Conservation (phyloP, 768 basidiomycete species). For the Leccinellum luteum region DNA sequence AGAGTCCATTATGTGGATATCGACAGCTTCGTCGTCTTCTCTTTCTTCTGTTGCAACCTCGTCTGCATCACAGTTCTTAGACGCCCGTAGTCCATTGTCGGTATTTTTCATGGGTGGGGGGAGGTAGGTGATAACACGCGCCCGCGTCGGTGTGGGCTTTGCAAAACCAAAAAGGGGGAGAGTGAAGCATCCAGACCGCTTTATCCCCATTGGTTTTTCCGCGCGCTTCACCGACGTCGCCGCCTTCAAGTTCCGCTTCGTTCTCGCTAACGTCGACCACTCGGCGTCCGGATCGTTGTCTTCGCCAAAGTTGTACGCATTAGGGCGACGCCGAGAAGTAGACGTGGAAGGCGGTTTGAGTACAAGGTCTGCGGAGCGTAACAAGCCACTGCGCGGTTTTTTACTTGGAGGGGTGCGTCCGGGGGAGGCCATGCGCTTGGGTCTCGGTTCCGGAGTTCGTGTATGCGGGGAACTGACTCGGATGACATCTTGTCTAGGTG, state of each 20-base stretch:
- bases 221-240: not conserved
- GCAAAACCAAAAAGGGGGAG: slow-evolving; percentile 16
- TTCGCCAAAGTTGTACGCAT: slow-evolving; percentile 21
- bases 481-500: not conserved
- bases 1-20: slow-evolving; percentile 17
- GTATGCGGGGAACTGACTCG: not conserved
- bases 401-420: slow-evolving; percentile 2
- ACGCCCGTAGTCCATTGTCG: not conserved
- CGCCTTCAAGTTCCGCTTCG: slow-evolving; percentile 6
- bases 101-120: slow-evolving; percentile 19
- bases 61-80: not conserved
- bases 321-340: not conserved
- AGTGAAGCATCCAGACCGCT: slow-evolving; percentile 22
- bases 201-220: not conserved
- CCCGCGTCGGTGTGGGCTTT: not conserved
- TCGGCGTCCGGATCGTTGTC: slow-evolving; percentile 19
- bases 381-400: not conserved
- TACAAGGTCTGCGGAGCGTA: not conserved
- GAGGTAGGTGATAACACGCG: slow-evolving; percentile 29
- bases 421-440: slow-evolving; percentile 2
- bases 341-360: not conserved
- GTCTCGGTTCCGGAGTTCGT: slow-evolving; percentile 8
- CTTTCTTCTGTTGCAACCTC: not conserved
- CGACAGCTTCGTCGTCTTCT: slow-evolving; percentile 1
- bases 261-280: slow-evolving; percentile 17